Evolutionary conservation across 2,329 filamentous ascomycete genomes (phyloP).

Genomic region (Alternaria arborescens): DNA sequence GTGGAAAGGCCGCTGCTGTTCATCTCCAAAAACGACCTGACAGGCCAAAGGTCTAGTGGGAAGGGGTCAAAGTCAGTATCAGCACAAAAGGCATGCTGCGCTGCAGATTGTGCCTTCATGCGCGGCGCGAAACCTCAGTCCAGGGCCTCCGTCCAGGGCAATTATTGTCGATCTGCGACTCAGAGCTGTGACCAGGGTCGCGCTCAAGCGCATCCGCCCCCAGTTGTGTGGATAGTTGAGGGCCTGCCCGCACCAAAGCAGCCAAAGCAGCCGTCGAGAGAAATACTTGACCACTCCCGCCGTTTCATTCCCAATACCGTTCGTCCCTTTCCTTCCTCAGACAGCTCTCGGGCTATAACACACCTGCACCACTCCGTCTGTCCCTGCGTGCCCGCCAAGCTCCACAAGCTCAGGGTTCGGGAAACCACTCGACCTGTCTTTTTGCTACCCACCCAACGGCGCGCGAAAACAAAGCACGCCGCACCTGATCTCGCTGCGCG

Average conservation of each 20-base stretch:
- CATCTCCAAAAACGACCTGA: conserved; percentile 24
- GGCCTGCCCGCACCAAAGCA: conserved; percentile 35
- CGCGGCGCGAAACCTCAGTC: not conserved
- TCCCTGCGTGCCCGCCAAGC: conserved; percentile 32
- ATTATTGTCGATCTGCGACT: conserved; percentile 43
- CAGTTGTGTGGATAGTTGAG: conserved; percentile 29
- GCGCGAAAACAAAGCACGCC: conserved; percentile 27
- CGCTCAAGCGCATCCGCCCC: conserved; percentile 41
- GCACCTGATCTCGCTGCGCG: not conserved
- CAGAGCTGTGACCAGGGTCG: conserved; percentile 37
- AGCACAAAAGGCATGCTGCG: not conserved
- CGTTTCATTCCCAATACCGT: conserved; percentile 53
- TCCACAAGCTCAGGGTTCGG: conserved; percentile 26
- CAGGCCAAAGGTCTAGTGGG: conserved; percentile 15
- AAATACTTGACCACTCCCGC: conserved; percentile 49
- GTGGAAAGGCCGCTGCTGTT: conserved; percentile 22
- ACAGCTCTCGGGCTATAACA: conserved; percentile 43
- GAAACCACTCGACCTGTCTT: conserved; percentile 19
- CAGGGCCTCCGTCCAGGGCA: not conserved
- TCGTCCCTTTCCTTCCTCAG: conserved; percentile 53
- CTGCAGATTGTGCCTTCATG: not conserved
- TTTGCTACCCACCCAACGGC: conserved; percentile 32
- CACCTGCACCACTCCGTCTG: conserved; percentile 43
- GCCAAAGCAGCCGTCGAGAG: conserved; percentile 30
- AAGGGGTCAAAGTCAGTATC: conserved; percentile 8